Evolutionary conservation across 495 filamentous ascomycete species (phyloP), one percentile per base, ranked within the genome.

Genomic region (Clohesyomyces aquaticus): DNA sequence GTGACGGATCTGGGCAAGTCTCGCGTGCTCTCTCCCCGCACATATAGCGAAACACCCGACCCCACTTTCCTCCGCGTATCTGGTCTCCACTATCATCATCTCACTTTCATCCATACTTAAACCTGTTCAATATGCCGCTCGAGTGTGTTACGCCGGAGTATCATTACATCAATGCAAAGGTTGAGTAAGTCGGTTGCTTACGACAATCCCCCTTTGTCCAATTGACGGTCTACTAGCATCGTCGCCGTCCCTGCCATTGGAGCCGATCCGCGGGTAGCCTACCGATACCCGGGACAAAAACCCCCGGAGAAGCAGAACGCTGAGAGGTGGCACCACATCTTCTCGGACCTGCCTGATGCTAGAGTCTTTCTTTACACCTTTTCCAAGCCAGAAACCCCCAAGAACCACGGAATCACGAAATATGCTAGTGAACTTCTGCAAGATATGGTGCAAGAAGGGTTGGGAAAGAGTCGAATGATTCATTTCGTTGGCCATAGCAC

Each of bases 401-500:
- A 38, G 46, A 48, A n/a, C 16, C 32, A 50, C 38, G 57, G 57
- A 9, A 38, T 60, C 14, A 50, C 42, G 11, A 21, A 41, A 18
- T 51, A 60, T 29, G 43, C 57, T 3, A 18, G 51, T 9, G 42
- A 49, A 2, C 22, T 60, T 1, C 27, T 60, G 4, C 43, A n/a
- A 29, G 21, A 51, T 10, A 21, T 60, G 57, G 10, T 12, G 21
- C 2, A 35, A 28, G 32, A 32, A 11, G 57, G 28, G 14, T 35
- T 60, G 21, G 57, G 57, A 16, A 19, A 38, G 10, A 22, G 14
- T 28, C 43, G 57, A 14, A n/a, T 22, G 12, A 29, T 60, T 4
- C 57, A 60, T 25, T 41, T 60, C 22, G 57, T 38, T 1, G 57
- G 43, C 11, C 57, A 60, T 51, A 60, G 57, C 26, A 60, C 46